Conservation (phyloP, 140 eudicot species). For the Stevia rebaudiana region DNA sequence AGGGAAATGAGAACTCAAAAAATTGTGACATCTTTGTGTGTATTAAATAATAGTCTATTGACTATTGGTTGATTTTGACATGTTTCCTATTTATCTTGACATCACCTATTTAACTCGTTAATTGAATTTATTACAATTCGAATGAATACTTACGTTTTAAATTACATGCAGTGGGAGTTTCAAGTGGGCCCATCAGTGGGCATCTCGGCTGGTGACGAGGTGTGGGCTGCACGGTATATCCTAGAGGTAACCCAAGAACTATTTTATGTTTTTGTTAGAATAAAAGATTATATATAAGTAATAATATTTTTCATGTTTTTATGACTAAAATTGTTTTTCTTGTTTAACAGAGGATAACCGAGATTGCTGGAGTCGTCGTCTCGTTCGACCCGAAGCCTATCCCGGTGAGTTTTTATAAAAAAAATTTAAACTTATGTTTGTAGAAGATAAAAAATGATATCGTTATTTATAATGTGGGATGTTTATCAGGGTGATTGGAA, state of each 20-base stretch:
- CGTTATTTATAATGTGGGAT: neutral
- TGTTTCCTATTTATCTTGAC: too few relatives aligned
- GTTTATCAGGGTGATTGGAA: constrained; percentile 81
- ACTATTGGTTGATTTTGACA: too few relatives aligned
- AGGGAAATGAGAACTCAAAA: too few relatives aligned
- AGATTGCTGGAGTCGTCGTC: constrained; percentile 79
- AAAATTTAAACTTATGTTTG: neutral
- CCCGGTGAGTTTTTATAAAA: constrained; percentile 28
- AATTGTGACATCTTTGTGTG: too few relatives aligned
- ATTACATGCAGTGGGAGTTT: constrained; percentile 59
- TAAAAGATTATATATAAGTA: neutral
- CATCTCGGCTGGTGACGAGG: constrained; percentile 76
- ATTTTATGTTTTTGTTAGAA: neutral
- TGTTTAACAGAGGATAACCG: constrained; percentile 75
- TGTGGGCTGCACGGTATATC: constrained; percentile 91
- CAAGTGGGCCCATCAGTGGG: constrained; percentile 93
- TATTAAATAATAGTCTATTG: too few relatives aligned
- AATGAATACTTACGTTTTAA: neutral
- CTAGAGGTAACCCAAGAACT: constrained; percentile 50
- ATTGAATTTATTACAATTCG: neutral
- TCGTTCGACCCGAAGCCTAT: constrained; percentile 90
- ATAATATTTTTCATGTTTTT: neutral
- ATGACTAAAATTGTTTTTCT: constrained; percentile 1
- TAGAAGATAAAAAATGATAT: neutral
- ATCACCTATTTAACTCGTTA: neutral